Evolutionary conservation across 2,329 filamentous ascomycete genomes (phyloP).

Genomic region (Proliferodiscus dingleyae): DNA sequence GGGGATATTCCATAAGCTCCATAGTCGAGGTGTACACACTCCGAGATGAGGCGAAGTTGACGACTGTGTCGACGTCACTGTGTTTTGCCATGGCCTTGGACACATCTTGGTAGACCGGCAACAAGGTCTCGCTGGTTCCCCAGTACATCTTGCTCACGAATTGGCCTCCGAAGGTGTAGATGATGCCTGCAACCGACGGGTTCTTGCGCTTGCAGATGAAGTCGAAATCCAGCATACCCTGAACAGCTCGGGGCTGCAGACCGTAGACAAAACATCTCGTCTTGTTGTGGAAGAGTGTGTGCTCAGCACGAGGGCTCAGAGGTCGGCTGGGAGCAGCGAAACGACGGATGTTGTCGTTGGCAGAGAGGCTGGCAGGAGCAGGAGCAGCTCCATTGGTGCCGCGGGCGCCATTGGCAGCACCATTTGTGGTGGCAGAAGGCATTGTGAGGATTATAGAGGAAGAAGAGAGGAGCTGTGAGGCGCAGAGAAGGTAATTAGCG

Average conservation of each 20-base stretch:
- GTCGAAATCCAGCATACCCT: slow-evolving; percentile 97
- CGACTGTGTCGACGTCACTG: slow-evolving; percentile 91
- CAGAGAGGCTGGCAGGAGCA: slow-evolving; percentile 47
- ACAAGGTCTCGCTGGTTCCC: slow-evolving; percentile 97
- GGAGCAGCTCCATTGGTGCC: slow-evolving; percentile 43
- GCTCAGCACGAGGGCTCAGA: slow-evolving; percentile 78
- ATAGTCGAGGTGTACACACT: slow-evolving; percentile 98
- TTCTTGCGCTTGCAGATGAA: slow-evolving; percentile 99
- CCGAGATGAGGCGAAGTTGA: slow-evolving; percentile 99
- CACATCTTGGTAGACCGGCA: slow-evolving; percentile 95
- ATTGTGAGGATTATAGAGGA: slow-evolving; percentile 20
- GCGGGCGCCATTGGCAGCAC: slow-evolving; percentile 40
- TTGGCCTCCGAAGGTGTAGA: slow-evolving; percentile 99
- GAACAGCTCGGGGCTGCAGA: slow-evolving; percentile 89
- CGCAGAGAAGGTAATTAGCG: slow-evolving; percentile 16
- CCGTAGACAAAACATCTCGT: slow-evolving; percentile 99
- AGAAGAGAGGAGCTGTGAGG: slow-evolving; percentile 11
- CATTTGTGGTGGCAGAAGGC: slow-evolving; percentile 38
- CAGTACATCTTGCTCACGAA: slow-evolving; percentile 99
- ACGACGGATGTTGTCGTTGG: slow-evolving; percentile 96
- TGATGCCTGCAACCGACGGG: slow-evolving; percentile 96
- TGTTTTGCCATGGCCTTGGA: slow-evolving; percentile 94
- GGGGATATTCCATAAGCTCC: slow-evolving; percentile 95
- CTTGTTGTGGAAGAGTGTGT: slow-evolving; percentile 98
- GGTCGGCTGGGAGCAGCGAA: slow-evolving; percentile 91